A percentile compares a stretch with the other conserved stretches of the same genome.
Conservation (phyloP, 805 yeast genomes). For the Komagataella populi region DNA sequence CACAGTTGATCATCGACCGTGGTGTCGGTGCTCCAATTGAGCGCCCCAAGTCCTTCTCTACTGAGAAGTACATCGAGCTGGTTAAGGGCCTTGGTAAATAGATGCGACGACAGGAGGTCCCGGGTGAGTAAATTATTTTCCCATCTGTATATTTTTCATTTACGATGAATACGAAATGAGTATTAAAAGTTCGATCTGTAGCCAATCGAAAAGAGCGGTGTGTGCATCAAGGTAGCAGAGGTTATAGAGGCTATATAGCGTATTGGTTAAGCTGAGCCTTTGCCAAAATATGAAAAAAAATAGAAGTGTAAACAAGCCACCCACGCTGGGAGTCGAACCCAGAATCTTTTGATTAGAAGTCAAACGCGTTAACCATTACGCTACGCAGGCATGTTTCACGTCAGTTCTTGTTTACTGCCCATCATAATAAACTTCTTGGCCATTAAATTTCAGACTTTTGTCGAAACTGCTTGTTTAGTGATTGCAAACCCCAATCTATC, state of each 20-base stretch:
- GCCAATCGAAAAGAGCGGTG: no score
- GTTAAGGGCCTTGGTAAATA: slow-evolving; percentile 24
- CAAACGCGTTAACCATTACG: slow-evolving; percentile 59
- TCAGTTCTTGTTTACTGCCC: background rate
- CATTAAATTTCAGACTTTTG: no score
- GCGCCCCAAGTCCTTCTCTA: slow-evolving; percentile 89
- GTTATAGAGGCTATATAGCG: no score
- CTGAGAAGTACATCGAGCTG: slow-evolving; percentile 81
- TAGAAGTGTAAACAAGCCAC: slow-evolving; percentile 6
- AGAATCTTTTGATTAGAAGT: slow-evolving; percentile 54
- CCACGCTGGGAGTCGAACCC: slow-evolving; percentile 47
- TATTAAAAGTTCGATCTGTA: no score
- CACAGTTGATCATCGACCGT: slow-evolving; percentile 76
- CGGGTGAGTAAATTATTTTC: background rate
- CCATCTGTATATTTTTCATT: background rate
- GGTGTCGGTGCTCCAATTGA: slow-evolving; percentile 74
- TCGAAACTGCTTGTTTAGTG: no score
- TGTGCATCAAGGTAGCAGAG: no score
- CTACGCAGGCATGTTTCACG: slow-evolving; percentile 18
- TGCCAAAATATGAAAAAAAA: background rate
- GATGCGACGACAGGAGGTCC: background rate
- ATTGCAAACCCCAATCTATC: no score
- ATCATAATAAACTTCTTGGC: background rate
- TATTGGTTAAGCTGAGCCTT: no score
- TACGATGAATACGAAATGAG: background rate